Evolutionary conservation across 2,329 filamentous ascomycete genomes (phyloP), one percentile per base, ranked within the genome.

Genomic region (Magnaporthiopsis rhizophila): DNA sequence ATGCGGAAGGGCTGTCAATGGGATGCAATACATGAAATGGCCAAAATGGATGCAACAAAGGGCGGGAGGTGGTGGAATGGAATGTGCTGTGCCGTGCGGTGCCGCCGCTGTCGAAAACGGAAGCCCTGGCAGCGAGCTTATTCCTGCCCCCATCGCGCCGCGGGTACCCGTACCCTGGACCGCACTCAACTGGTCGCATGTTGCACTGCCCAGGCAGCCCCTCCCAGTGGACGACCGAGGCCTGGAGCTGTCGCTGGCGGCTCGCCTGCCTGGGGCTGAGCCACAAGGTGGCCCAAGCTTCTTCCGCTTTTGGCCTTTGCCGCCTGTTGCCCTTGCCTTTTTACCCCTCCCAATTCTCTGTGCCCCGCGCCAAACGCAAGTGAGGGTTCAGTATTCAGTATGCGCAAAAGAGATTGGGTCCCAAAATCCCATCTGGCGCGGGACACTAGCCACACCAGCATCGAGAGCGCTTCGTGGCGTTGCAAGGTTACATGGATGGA

Each of bases 201-300:
- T 21, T 53, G 45, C 45, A 24, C 34, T 11, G 34, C 9, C 45
- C 45, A 53, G 45, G 45, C 45, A 26, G 45, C 45, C 45, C 45
- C 45, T 50, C 26, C 45, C 11, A 50, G 45, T n/a, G 45, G 45
- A 6, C 13, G 45, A 8, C 45, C 21, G 18, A 26, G 45, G 45
- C 45, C 45, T 38, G 36, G 36, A 38, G 15, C 15, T 45, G 38
- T 45, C 38, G 13, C 38, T 45, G 15, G 15, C 38, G 38, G 38
- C 38, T 45, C 38, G 38, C 38, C 38, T 45, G 38, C 38, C 38
- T 53, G 45, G n/a, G 45, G 57, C 30, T 58, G 57, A 58, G 57
- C 57, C 57, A 58, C 57, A 58, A 6, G 3, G 57, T 58, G 57
- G 57, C 30, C 57, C 57, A 58, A 58, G 57, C 57, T 58, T 58